Evolutionary conservation across 345 rosid genomes (phyloP).

Genomic region (Hevea brasiliensis): DNA sequence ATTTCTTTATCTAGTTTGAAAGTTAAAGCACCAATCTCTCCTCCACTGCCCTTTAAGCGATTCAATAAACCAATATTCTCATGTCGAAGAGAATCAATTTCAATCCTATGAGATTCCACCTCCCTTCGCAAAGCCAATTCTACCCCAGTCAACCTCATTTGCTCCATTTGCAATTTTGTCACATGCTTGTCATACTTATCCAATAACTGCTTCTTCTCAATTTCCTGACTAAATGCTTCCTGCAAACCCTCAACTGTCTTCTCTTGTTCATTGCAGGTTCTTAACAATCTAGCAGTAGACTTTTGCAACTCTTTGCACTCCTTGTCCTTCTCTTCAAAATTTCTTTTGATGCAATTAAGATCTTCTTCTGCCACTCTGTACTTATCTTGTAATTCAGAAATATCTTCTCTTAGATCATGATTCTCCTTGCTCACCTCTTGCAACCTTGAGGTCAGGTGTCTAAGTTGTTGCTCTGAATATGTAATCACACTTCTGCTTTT

Average conservation of each 20-base stretch:
- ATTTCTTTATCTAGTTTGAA: constrained; percentile 77
- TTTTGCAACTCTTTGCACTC: constrained; percentile 91
- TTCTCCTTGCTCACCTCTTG: constrained; percentile 60
- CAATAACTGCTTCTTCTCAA: constrained; percentile 42
- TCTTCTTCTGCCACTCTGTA: constrained; percentile 50
- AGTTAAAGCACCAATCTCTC: constrained; percentile 50
- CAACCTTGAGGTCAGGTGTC: constrained; percentile 50
- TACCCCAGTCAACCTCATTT: constrained; percentile 75
- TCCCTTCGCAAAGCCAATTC: constrained; percentile 82
- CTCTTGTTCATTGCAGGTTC: constrained; percentile 82
- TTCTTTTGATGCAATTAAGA: constrained; percentile 52
- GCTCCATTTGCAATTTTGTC: constrained; percentile 69
- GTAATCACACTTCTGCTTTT: constrained; percentile 58
- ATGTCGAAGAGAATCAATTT: constrained; percentile 73
- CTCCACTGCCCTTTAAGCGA: constrained; percentile 63
- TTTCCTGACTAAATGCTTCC: constrained; percentile 48
- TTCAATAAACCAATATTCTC: constrained; percentile 79
- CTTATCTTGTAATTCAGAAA: constrained; percentile 59
- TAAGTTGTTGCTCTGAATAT: constrained; percentile 58
- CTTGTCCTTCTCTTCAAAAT: constrained; percentile 77
- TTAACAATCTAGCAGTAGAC: constrained; percentile 59
- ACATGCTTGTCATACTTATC: constrained; percentile 48
- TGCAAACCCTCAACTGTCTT: constrained; percentile 82
- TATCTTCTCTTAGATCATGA: constrained; percentile 41
- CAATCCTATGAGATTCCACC: constrained; percentile 57